Percentiles rank a stretch among this genome's conserved stretches.
Conservation (phyloP, 176 grass and related monocot species). For the Paspalum vaginatum region DNA sequence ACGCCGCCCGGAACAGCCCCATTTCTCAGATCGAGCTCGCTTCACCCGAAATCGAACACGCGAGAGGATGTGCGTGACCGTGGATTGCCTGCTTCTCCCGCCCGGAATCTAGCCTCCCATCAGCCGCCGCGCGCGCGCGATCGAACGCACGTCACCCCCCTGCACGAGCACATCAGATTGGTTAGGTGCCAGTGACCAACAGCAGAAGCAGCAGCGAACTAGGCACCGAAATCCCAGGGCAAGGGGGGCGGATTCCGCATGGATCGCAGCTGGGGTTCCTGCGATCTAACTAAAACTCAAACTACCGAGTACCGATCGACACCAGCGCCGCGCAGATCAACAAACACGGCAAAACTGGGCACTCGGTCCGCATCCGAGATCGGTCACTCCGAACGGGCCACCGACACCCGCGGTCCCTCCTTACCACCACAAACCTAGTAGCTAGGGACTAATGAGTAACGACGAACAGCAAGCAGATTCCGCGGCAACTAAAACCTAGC, state of each 20-base stretch:
- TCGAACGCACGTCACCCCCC: not conserved
- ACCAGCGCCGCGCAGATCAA: not conserved
- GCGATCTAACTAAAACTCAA: not conserved
- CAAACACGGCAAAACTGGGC: not conserved
- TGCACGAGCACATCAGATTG: not conserved
- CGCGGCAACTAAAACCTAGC: not conserved
- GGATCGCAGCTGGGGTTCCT: not conserved
- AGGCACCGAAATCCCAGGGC: not conserved
- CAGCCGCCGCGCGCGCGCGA: not conserved
- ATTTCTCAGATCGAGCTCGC: conserved; percentile 50
- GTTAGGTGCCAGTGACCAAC: not conserved
- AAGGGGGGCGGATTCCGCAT: not conserved
- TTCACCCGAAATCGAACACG: not conserved
- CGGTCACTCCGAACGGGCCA: not conserved
- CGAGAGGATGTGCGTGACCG: not conserved
- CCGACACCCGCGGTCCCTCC: not conserved
- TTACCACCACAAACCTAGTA: not conserved
- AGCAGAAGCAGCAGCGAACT: not conserved
- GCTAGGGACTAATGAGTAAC: not conserved
- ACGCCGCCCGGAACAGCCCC: conserved; percentile 77
- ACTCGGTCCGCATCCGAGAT: not conserved
- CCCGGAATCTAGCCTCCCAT: conserved; percentile 31
- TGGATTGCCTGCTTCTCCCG: not conserved
- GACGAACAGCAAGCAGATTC: not conserved
- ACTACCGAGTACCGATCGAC: not conserved